These are phyloP conservation scores for Pleurotus djamor DNA, from an alignment of 768 basidiomycete genomes.

Conservation along the genomic window DNA sequence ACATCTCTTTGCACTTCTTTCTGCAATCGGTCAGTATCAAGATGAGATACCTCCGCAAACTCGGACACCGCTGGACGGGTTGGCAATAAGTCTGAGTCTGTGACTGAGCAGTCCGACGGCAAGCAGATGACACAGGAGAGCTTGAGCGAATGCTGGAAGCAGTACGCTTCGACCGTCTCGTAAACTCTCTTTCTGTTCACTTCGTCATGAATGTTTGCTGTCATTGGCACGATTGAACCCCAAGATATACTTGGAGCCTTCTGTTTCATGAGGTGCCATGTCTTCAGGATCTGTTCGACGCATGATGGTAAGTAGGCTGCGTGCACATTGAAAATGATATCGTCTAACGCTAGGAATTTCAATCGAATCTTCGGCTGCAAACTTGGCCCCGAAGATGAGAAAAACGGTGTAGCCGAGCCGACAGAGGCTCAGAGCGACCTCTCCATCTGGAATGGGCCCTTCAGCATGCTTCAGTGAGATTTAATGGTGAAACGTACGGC, in stretches of 20 bases:
- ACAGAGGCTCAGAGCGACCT: slow-evolving; percentile 2
- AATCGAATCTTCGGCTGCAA: slow-evolving; percentile 1
- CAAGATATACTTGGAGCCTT: neutral
- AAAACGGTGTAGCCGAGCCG: slow-evolving; percentile 9
- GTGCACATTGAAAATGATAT: neutral
- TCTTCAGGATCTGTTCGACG: neutral
- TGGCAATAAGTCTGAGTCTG: neutral
- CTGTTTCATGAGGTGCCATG: slow-evolving; percentile 1
- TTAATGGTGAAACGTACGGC: neutral
- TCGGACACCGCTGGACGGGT: neutral
- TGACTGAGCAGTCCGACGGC: neutral
- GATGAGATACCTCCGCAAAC: neutral
- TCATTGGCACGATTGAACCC: slow-evolving; percentile 4
- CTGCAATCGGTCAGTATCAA: neutral
- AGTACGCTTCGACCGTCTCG: slow-evolving; percentile 6
- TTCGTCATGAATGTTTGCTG: neutral
- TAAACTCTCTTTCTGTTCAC: neutral
- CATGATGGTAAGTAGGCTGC: neutral
- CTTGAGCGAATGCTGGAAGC: slow-evolving; percentile 1
- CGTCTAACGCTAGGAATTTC: neutral
- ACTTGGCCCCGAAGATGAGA: neutral
- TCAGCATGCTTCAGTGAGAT: neutral
- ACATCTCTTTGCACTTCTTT: neutral
- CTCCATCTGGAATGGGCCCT: neutral
- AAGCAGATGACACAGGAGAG: slow-evolving; percentile 1